Conservation (phyloP, 2,329 filamentous ascomycete genomes). For the Sarocladiaceae sp. region DNA sequence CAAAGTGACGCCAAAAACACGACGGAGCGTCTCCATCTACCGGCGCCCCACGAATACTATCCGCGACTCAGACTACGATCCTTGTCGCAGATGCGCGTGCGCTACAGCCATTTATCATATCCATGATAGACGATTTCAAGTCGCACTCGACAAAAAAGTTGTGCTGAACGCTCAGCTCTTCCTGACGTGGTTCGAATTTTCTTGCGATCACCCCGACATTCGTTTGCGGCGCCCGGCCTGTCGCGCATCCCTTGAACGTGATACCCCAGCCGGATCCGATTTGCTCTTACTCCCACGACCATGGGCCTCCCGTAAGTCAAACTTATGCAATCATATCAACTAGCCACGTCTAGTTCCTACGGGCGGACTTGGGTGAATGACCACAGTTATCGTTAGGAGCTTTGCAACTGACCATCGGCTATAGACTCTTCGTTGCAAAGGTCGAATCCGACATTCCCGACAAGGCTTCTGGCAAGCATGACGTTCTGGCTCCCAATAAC, state of each 20-base stretch:
- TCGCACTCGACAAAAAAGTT: background rate
- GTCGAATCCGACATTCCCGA: conserved; percentile 38
- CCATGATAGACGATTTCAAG: background rate
- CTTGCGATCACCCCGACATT: background rate
- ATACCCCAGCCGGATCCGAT: background rate
- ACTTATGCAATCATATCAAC: no score
- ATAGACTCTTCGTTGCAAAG: conserved; percentile 42
- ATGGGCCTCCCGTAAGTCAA: conserved; percentile 48
- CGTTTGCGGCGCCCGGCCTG: background rate
- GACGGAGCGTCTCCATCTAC: conserved; percentile 3
- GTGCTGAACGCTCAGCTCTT: background rate
- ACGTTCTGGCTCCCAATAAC: background rate
- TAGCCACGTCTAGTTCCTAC: no score
- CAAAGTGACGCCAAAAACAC: conserved; percentile 2
- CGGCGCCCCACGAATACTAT: conserved; percentile 9
- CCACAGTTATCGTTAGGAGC: no score
- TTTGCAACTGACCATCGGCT: conserved; percentile 16
- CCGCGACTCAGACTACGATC: background rate
- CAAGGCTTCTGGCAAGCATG: conserved; percentile 19
- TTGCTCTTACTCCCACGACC: conserved; percentile 11
- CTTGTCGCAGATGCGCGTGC: background rate
- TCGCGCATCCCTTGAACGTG: conserved; percentile 12
- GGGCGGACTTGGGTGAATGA: no score
- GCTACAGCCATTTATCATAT: background rate
- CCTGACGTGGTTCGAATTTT: background rate